A percentile compares a stretch with the other conserved stretches of the same genome.
Conservation (phyloP, 2,329 filamentous ascomycete genomes). For the Akanthomyces dipterigenus region DNA sequence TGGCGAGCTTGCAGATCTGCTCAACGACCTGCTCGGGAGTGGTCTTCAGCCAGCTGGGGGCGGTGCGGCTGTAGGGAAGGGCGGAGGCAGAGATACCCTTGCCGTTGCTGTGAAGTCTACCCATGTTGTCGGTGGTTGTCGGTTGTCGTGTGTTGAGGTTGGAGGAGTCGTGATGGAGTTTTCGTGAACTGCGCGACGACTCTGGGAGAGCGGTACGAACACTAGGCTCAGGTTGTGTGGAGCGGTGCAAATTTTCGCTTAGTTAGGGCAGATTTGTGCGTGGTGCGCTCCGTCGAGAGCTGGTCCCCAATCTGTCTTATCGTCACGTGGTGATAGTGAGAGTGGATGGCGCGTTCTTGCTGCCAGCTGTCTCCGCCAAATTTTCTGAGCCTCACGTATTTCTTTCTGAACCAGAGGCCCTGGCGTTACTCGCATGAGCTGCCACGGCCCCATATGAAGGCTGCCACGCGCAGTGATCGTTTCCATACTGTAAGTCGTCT, state of each 20-base stretch:
- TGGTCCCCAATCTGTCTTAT: not conserved
- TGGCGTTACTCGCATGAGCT: not conserved
- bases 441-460: not conserved
- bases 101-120: constrained; percentile 98
- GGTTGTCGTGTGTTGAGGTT: constrained; percentile 31
- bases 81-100: constrained; percentile 98
- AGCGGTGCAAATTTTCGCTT: constrained; percentile 35
- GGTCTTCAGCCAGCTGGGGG: constrained; percentile 97
- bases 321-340: constrained; percentile 1
- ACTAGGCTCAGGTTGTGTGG: constrained; percentile 29
- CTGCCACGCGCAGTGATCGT: not conserved
- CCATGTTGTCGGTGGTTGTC: constrained; percentile 59
- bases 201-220: constrained; percentile 1
- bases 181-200: constrained; percentile 13
- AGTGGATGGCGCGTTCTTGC: constrained; percentile 16
- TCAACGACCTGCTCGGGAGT: constrained; percentile 97
- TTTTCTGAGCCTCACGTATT: not conserved
- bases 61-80: constrained; percentile 90
- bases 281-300: not conserved
- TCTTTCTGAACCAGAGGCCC: not conserved
- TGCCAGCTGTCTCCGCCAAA: constrained; percentile 7
- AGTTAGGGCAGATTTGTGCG: constrained; percentile 35
- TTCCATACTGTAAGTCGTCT: constrained; percentile 5
- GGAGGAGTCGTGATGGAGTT: constrained; percentile 23
- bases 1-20: constrained; percentile 98